These are phyloP conservation scores for Lavandula angustifolia DNA, from an alignment of 257 asterid species.

Conservation along the genomic window DNA sequence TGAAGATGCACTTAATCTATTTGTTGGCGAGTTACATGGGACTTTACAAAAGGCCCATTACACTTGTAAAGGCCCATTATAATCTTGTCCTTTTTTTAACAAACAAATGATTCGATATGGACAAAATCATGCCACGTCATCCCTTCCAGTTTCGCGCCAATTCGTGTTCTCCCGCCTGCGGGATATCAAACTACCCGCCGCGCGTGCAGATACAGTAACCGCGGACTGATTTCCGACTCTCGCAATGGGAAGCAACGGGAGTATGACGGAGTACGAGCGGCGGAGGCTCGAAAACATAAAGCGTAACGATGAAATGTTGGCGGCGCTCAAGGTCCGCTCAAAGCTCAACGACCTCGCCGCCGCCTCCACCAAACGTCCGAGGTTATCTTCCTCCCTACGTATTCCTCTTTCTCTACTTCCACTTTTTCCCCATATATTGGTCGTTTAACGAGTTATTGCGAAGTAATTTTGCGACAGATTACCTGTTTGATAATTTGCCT, in stretches of 20 bases:
- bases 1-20: no score
- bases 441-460: background rate
- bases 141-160: constrained; percentile 35
- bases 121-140: constrained; percentile 30
- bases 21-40: no score
- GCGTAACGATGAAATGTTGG: constrained; percentile 75
- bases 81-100: no score
- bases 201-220: background rate
- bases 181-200: constrained; percentile 10
- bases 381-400: constrained; percentile 29
- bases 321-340: constrained; percentile 77
- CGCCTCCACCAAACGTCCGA: constrained; percentile 50
- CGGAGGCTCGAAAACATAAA: constrained; percentile 80
- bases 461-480: constrained; percentile 11
- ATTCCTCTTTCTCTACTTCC: background rate
- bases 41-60: no score
- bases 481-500: constrained; percentile 22
- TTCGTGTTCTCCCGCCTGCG: constrained; percentile 4
- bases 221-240: background rate
- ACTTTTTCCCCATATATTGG: background rate
- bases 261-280: constrained; percentile 73
- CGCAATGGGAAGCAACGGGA: constrained; percentile 44
- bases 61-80: no score
- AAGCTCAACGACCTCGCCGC: constrained; percentile 51
- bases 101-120: background rate